Evolutionary conservation across 2,329 filamentous ascomycete species (phyloP), one percentile per base, ranked within the genome.

Genomic region (Magnaporthiopsis rhizophila): DNA sequence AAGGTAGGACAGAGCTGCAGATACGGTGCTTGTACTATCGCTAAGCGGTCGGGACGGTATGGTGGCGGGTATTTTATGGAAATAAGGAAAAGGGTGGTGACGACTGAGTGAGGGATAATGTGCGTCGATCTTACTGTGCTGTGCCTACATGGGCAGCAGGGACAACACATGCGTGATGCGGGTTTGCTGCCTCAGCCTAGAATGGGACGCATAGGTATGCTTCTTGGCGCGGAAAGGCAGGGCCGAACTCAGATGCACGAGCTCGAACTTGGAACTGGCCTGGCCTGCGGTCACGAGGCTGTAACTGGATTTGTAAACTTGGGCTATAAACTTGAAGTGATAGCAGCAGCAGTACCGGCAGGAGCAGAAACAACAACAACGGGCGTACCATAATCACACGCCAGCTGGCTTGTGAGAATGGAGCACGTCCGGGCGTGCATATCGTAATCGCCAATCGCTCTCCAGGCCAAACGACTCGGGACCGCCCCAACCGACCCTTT

Each of bases 401-500:
- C 34, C 38, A 5, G 38, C 38, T 45, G 38, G 38, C 38, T 18
- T 18, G 38, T 45, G 38, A 45, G 38, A 18, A 45, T 45, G 38
- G 45, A 24, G 45, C 18, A 5, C 30, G 30, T 30, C n/a, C 21
- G 9, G 21, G 21, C 45, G 45, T 24, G 45, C 45, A 53, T 53
- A 53, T 9, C 45, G 21, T 21, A 53, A 53, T 53, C 45, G 45
- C 45, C 21, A 53, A 53, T 53, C 45, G 45, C 21, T 21, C 18
- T 53, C 21, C 45, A 53, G 45, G 45, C 45, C 45, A 21, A 53
- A 7, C 15, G 21, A 24, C 45, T 21, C 45, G 61, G 50, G 53
- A 58, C 61, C 61, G 26, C 61, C 50, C 13, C 11, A 34, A 56
- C 57, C 57, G 66, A 73, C 67, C 78, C 78, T 78, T 76, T 79